Conservation (phyloP, 23 red algal species). For the Gracilaria domingensis region DNA sequence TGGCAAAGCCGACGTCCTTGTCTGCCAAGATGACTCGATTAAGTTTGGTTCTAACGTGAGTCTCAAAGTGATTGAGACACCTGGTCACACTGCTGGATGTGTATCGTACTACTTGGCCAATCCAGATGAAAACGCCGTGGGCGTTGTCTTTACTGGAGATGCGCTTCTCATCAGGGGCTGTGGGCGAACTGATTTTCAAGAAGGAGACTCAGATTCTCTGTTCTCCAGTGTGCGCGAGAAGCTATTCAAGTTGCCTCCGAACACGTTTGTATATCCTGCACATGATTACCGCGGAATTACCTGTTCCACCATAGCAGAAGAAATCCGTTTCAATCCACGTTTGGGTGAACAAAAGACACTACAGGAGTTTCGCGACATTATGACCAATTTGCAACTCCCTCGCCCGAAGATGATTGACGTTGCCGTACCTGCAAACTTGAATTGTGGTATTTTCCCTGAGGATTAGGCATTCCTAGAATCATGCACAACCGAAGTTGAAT, state of each 20-base stretch:
- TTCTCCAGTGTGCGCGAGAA: slow-evolving; percentile 70
- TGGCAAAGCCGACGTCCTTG: slow-evolving; percentile 69
- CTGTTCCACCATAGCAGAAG: slow-evolving; percentile 76
- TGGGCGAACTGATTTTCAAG: slow-evolving; percentile 89
- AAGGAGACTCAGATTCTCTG: slow-evolving; percentile 65
- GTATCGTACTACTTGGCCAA: slow-evolving; percentile 55
- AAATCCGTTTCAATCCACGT: slow-evolving; percentile 73
- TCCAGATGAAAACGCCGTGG: neutral
- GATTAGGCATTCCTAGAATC: no score
- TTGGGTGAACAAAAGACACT: slow-evolving; percentile 46
- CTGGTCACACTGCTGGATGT: slow-evolving; percentile 88
- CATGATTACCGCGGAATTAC: slow-evolving; percentile 81
- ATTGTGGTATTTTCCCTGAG: slow-evolving; percentile 54
- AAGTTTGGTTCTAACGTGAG: slow-evolving; percentile 32
- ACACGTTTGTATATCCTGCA: slow-evolving; percentile 81
- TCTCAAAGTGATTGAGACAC: slow-evolving; percentile 69
- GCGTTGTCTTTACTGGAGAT: slow-evolving; percentile 83
- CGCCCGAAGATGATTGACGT: slow-evolving; percentile 77
- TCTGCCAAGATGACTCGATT: slow-evolving; percentile 41
- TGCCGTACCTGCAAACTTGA: slow-evolving; percentile 78
- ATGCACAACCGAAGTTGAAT: no score
- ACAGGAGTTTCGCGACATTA: slow-evolving; percentile 65
- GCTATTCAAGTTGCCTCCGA: slow-evolving; percentile 64
- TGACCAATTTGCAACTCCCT: slow-evolving; percentile 70
- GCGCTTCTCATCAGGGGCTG: slow-evolving; percentile 88